Conservation (phyloP, 2,329 filamentous ascomycete genomes). For the Aspergillus sp. region DNA sequence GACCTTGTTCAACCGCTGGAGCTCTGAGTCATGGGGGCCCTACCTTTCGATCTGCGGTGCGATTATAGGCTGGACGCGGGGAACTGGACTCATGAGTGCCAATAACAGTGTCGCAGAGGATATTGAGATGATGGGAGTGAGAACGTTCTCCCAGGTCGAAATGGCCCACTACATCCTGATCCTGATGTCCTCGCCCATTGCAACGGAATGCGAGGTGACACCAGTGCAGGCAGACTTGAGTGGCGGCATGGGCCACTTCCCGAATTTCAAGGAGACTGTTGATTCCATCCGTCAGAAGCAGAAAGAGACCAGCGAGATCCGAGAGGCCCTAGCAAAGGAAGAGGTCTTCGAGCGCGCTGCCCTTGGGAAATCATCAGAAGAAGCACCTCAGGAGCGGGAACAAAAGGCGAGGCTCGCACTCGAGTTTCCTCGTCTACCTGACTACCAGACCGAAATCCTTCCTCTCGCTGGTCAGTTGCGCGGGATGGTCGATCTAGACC, state of each 20-base stretch:
- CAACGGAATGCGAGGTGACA: slow-evolving; percentile 1
- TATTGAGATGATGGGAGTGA: not conserved
- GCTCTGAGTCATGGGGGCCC: slow-evolving; percentile 7
- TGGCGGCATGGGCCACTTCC: slow-evolving; percentile 2
- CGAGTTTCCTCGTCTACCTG: slow-evolving; percentile 2
- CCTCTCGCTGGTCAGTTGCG: not conserved
- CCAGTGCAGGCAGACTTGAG: slow-evolving; percentile 8
- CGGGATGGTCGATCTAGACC: slow-evolving; percentile 5
- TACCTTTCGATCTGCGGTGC: slow-evolving; percentile 14
- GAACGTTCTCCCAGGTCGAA: slow-evolving; percentile 10
- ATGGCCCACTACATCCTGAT: slow-evolving; percentile 9
- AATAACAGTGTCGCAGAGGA: slow-evolving; percentile 10
- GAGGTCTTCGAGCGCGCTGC: not conserved
- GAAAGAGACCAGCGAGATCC: not conserved
- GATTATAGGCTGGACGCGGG: slow-evolving; percentile 8
- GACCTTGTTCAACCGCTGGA: slow-evolving; percentile 5
- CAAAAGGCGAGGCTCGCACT: not conserved
- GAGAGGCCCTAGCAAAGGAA: not conserved
- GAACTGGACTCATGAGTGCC: slow-evolving; percentile 8
- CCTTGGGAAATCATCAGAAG: not conserved
- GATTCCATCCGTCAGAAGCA: not conserved
- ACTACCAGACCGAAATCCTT: slow-evolving; percentile 7
- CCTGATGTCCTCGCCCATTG: not conserved
- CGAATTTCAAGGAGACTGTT: not conserved
- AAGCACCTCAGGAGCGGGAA: not conserved